These are phyloP conservation scores for Rosa persica DNA, from an alignment of 306 rosid species.

Conservation along the genomic window DNA sequence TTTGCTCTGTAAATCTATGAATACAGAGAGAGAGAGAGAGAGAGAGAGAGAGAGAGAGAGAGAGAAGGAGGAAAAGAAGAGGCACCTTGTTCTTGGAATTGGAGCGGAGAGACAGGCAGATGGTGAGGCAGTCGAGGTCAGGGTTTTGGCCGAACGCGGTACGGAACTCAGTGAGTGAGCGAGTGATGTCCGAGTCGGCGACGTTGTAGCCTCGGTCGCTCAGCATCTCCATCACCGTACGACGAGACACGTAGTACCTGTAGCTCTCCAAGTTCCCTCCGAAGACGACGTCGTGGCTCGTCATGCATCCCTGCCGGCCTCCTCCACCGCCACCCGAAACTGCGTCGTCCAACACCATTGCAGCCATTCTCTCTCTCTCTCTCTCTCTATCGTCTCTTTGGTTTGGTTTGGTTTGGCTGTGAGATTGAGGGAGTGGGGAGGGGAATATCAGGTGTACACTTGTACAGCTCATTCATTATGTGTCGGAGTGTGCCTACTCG, in stretches of 20 bases:
- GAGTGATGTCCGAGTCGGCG: constrained; percentile 29
- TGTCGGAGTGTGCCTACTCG: background rate
- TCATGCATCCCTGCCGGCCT: constrained; percentile 12
- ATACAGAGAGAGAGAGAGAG: background rate
- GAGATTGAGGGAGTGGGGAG: background rate
- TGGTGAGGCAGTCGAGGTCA: constrained; percentile 24
- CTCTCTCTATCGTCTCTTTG: background rate
- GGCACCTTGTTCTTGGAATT: constrained; percentile 33
- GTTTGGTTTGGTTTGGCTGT: background rate
- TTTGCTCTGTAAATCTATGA: too few relatives aligned
- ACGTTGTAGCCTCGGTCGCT: constrained; percentile 52
- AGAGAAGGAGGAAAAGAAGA: background rate
- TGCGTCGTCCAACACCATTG: background rate
- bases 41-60: too few relatives aligned
- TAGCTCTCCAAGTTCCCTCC: constrained; percentile 32
- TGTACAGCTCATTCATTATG: background rate
- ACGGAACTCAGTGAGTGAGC: constrained; percentile 38
- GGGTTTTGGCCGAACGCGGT: constrained; percentile 37
- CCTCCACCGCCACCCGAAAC: background rate
- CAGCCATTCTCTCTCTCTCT: background rate
- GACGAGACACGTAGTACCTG: constrained; percentile 35
- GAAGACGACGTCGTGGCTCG: background rate
- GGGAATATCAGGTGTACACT: background rate
- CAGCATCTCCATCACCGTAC: constrained; percentile 48
- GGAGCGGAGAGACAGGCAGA: constrained; percentile 33